Conservation (phyloP, 2,329 filamentous ascomycete species). For the Aspergillus arachidicola region DNA sequence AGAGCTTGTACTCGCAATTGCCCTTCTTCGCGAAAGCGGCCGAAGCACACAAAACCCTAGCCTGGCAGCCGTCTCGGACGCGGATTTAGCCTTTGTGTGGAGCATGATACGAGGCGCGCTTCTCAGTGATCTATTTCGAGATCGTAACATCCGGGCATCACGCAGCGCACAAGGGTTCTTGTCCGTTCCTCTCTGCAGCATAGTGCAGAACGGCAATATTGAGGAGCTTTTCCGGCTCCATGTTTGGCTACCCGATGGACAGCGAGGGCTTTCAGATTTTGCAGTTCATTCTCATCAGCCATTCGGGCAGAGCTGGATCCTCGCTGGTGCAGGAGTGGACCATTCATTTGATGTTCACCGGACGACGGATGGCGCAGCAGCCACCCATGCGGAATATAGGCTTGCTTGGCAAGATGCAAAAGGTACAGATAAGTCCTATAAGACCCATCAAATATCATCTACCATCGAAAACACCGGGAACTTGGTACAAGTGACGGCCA, state of each 20-base stretch:
- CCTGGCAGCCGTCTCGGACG: not conserved
- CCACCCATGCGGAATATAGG: not conserved
- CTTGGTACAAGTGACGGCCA: not conserved
- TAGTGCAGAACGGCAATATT: not conserved
- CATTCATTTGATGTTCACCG: not conserved
- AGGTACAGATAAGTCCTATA: not conserved
- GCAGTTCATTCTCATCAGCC: not conserved
- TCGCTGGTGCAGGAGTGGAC: not conserved
- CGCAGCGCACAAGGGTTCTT: not conserved
- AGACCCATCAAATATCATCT: not conserved
- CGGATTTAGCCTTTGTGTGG: not conserved
- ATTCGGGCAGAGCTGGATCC: not conserved
- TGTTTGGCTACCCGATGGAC: not conserved
- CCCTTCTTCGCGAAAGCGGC: not conserved
- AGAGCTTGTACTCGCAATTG: not conserved
- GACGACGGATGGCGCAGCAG: not conserved
- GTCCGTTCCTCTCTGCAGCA: not conserved
- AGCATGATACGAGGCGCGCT: not conserved
- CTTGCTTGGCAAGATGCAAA: not conserved
- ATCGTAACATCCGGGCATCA: not conserved
- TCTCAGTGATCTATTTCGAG: not conserved
- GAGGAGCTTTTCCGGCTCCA: not conserved
- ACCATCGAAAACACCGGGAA: not conserved
- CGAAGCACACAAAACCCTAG: not conserved
- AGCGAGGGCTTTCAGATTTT: not conserved